Evolutionary conservation across 306 rosid genomes (phyloP).

Genomic region (Pyrus pyrifolia): DNA sequence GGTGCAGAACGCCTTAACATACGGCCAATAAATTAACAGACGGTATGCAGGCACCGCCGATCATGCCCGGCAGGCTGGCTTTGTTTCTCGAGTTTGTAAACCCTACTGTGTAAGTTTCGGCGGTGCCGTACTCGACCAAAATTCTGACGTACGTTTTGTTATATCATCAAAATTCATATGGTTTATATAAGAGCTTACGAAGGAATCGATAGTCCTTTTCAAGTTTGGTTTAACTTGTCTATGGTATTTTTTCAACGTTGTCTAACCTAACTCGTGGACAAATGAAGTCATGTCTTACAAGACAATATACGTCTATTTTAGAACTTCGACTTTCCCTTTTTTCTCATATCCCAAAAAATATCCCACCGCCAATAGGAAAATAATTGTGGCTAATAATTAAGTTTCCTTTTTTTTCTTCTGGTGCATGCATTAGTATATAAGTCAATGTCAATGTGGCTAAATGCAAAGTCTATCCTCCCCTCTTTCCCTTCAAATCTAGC

Average conservation of each 20-base stretch:
- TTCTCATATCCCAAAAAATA: background rate
- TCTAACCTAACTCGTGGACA: conserved; percentile 38
- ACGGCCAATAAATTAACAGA: too few relatives aligned
- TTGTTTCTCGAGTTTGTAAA: too few relatives aligned
- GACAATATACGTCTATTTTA: background rate
- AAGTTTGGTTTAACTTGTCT: conserved; percentile 29
- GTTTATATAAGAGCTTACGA: background rate
- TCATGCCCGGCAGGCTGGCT: too few relatives aligned
- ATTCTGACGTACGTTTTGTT: background rate
- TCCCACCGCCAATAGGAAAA: background rate
- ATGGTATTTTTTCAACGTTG: conserved; percentile 31
- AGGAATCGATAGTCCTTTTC: conserved; percentile 32
- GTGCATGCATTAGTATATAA: too few relatives aligned
- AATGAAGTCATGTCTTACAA: background rate
- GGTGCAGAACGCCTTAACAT: too few relatives aligned
- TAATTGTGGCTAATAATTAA: background rate
- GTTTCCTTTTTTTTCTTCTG: background rate
- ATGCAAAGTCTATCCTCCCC: too few relatives aligned
- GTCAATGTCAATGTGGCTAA: too few relatives aligned
- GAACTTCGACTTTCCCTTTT: too few relatives aligned
- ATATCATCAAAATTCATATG: background rate
- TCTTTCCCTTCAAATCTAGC: background rate
- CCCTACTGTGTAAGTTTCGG: too few relatives aligned
- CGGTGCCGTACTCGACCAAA: too few relatives aligned
- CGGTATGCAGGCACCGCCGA: too few relatives aligned